Percentiles rank a stretch among this genome's conserved stretches.
phyloP scores from a whole-genome alignment of 345 rosid species.

The Lepidium sativum region DNA sequence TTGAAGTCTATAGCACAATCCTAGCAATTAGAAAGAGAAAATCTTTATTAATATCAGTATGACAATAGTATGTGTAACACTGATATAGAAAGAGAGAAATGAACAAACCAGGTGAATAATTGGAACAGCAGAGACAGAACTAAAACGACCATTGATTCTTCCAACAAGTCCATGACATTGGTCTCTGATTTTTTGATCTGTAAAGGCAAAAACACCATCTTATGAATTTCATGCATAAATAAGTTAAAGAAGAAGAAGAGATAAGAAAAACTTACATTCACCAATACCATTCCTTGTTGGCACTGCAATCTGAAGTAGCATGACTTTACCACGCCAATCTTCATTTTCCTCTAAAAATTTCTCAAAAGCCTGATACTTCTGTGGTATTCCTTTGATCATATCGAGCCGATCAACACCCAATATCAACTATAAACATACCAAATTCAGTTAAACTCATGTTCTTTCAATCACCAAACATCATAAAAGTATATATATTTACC shows the following conservation, averaged over 20 bases:
- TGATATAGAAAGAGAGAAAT: neutral
- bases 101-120: conserved; percentile 81
- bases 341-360: conserved; percentile 92
- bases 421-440: conserved; percentile 55
- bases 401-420: conserved; percentile 97
- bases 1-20: conserved; percentile 77
- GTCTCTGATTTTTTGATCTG: conserved; percentile 84
- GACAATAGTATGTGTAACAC: neutral
- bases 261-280: conserved; percentile 53
- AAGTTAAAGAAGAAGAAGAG: neutral
- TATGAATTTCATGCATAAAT: neutral
- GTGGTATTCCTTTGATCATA: conserved; percentile 97
- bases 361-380: conserved; percentile 92
- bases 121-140: conserved; percentile 79
- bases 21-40: conserved; percentile 31
- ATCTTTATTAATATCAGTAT: conserved; percentile 1
- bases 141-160: conserved; percentile 94
- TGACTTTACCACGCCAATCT: conserved; percentile 86
- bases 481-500: conserved; percentile 35
- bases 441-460: neutral
- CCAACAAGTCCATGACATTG: conserved; percentile 98
- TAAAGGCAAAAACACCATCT: neutral
- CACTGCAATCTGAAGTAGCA: conserved; percentile 93
- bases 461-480: neutral
- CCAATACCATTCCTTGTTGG: conserved; percentile 99